Percentiles rank a stretch among this genome's conserved stretches.
Evolutionary conservation across 202 grass and related monocot species (phyloP).

Genomic region (Setaria viridis): DNA sequence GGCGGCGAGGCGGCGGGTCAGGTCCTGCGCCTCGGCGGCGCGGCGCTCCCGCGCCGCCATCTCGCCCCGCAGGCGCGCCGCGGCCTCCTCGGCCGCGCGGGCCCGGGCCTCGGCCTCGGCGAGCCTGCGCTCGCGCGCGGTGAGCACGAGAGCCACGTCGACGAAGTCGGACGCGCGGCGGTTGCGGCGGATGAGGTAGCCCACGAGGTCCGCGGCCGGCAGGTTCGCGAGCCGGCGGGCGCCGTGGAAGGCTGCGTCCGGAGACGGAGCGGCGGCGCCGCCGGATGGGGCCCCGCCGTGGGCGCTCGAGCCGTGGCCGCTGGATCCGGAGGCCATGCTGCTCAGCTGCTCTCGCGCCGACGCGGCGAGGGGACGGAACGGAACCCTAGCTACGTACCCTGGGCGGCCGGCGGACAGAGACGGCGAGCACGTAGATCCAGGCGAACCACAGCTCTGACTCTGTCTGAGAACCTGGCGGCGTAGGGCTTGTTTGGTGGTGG

Average conservation of each 20-base stretch:
- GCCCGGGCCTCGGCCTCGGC: neutral
- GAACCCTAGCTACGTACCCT: neutral
- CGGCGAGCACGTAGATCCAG: neutral
- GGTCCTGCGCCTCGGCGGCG: neutral
- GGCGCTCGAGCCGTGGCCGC: neutral
- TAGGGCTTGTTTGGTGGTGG: neutral
- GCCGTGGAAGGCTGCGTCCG: neutral
- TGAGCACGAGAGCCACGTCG: neutral
- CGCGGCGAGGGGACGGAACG: neutral
- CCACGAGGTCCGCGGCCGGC: neutral
- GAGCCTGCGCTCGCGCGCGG: neutral
- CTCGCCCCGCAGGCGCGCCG: neutral
- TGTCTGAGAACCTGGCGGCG: neutral
- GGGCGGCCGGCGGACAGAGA: neutral
- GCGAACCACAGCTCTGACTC: no score
- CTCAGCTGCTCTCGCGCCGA: neutral
- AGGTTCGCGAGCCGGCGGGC: neutral
- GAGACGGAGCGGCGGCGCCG: neutral
- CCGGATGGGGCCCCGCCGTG: neutral
- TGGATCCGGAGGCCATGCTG: neutral
- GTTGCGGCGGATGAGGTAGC: neutral
- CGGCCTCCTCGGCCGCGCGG: neutral
- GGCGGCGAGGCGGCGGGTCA: neutral
- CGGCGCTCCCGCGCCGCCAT: neutral
- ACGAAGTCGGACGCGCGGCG: neutral